Evolutionary conservation across 331 rosid genomes (phyloP), one percentile per base, ranked within the genome.

Genomic region (Malus hybrid): DNA sequence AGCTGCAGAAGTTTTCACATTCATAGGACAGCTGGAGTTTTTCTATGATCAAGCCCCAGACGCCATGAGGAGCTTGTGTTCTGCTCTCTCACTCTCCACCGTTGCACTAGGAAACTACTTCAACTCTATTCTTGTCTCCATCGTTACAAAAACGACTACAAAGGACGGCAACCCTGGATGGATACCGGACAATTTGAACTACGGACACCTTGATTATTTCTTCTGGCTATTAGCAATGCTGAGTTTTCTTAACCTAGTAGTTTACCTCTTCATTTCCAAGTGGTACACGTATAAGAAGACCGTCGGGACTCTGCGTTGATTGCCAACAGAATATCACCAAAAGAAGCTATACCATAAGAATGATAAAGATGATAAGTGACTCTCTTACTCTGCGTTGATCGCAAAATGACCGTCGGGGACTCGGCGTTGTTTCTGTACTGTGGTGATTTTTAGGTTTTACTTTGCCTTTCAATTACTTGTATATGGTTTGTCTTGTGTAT

Each of bases 261-360:
- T 73, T 5, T 93, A 36, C 71, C 80, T 93, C 71, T 9, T 83
- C 27, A 86, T 90, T 76, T 76, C 98, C 64, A 85, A 70, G 75
- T 79, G 87, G 80, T 93, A 90, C 34, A 90, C 76, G 6, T 90
- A 90, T 54, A 90, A 93, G 73, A 89, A 60, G 81, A n/a, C 94
- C 0, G 20, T 87, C 1, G 96, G 91, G 63, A 81, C 88, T 32
- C 85, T 87, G 46, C 81, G 83, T 31, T 88, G 86, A 90, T 73
- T 29, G n/a, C 44, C 44, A 36, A 36, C 2, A 36, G 44, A 36
- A 36, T 36, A 36, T 36, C 44, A 39, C 14, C 32, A 65, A 39
- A 66, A 13, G 29, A 76, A 79, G 57, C 27, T 63, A 12, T 79
- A 13, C 64, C 9, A 11, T 10, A 66, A 9, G 70, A 66, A 34